Evolutionary conservation across 495 filamentous ascomycete species (phyloP).

Genomic region (Bathelium albidoporum): DNA sequence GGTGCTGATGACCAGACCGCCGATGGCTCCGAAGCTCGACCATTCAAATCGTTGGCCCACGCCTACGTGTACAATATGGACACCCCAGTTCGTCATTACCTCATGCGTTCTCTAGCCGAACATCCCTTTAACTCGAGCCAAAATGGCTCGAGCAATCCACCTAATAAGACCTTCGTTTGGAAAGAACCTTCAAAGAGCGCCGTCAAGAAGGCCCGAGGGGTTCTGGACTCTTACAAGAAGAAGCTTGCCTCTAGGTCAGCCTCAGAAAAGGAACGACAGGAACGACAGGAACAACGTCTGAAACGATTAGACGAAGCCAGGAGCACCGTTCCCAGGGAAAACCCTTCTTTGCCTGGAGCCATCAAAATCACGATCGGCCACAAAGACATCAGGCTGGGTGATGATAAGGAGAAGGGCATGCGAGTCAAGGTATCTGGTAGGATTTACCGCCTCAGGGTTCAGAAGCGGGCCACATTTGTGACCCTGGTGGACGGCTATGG

Average conservation of each 20-base stretch:
- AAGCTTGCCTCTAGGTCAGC: too few species aligned
- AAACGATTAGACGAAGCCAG: too few species aligned
- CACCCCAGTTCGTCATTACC: too few species aligned
- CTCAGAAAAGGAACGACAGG: too few species aligned
- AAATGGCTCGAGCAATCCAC: not conserved
- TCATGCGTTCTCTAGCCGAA: not conserved
- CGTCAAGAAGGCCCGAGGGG: too few species aligned
- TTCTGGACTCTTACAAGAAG: too few species aligned
- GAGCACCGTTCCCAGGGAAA: too few species aligned
- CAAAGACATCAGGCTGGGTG: too few species aligned
- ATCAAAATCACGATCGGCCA: too few species aligned
- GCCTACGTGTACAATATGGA: not conserved
- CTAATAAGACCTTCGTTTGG: not conserved
- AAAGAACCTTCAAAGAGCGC: not conserved
- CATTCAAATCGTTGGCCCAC: not conserved
- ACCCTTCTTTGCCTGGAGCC: too few species aligned
- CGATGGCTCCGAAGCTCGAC: not conserved
- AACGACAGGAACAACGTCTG: too few species aligned
- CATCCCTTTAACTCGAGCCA: not conserved
- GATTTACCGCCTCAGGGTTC: conserved; percentile 71
- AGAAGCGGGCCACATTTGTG: conserved; percentile 83
- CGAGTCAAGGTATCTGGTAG: conserved; percentile 76
- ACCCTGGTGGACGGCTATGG: conserved; percentile 84
- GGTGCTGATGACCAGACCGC: not conserved
- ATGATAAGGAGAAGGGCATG: too few species aligned